phyloP scores from a whole-genome alignment of 1,284 basidiomycete species.

The Apiotrichum domesticum region DNA sequence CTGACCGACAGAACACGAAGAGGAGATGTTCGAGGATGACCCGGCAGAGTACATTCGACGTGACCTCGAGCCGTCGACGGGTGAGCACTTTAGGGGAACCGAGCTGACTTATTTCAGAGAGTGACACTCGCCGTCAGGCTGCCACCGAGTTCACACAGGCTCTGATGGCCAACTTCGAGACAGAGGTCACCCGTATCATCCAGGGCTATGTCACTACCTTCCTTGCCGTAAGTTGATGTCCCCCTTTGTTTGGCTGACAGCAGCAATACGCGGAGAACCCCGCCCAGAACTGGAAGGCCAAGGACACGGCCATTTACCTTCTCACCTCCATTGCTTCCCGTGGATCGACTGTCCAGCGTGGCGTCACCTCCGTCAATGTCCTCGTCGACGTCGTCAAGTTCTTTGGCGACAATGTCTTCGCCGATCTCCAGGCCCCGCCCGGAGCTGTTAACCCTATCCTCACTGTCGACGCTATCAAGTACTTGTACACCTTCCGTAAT shows the following conservation, averaged over 20 bases:
- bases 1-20: conserved; percentile 60
- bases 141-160: conserved; percentile 89
- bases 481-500: conserved; percentile 88
- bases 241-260: conserved; percentile 1
- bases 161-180: conserved; percentile 71
- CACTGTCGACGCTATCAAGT: conserved; percentile 93
- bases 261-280: conserved; percentile 56
- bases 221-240: conserved; percentile 53
- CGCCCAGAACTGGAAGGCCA: conserved; percentile 76
- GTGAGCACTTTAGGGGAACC: no score
- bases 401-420: conserved; percentile 85
- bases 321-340: conserved; percentile 84
- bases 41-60: conserved; percentile 91
- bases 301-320: conserved; percentile 93
- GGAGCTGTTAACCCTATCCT: conserved; percentile 78
- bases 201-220: conserved; percentile 74
- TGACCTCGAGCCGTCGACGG: conserved; percentile 57
- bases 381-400: conserved; percentile 92
- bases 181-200: conserved; percentile 77
- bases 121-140: conserved; percentile 77
- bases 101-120: conserved; percentile 31
- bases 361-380: conserved; percentile 87
- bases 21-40: conserved; percentile 96
- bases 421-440: conserved; percentile 71
- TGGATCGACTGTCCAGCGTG: conserved; percentile 77